phyloP scores from a whole-genome alignment of 2,329 filamentous ascomycete genomes.

The Celoporthe dispersa region DNA sequence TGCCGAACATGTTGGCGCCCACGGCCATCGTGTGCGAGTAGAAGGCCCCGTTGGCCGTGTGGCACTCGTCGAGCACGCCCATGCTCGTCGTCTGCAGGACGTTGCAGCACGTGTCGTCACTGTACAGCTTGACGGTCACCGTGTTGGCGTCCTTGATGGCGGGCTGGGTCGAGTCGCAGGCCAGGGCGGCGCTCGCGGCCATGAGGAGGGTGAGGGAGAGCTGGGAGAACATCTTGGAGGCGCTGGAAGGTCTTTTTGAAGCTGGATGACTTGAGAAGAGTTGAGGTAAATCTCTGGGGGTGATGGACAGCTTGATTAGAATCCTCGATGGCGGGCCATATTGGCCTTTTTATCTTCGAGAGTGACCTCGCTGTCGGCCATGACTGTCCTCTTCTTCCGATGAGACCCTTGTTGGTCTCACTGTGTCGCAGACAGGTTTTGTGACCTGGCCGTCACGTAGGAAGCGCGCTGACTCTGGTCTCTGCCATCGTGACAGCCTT shows the following conservation, averaged over 20 bases:
- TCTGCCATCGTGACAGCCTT: not conserved
- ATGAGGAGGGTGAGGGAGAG: not conserved
- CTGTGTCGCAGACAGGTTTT: not conserved
- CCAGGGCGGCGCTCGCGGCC: not conserved
- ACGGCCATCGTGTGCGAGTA: not conserved
- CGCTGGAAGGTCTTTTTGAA: not conserved
- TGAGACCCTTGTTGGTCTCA: not conserved
- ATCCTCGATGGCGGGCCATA: not conserved
- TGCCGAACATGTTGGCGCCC: slow-evolving; percentile 1
- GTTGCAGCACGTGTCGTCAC: slow-evolving; percentile 3
- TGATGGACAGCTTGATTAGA: not conserved
- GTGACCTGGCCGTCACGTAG: not conserved
- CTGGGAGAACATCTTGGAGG: not conserved
- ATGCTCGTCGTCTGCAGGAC: not conserved
- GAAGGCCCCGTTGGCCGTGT: slow-evolving; percentile 1
- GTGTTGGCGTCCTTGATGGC: not conserved
- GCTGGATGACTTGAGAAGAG: not conserved
- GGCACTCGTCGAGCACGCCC: not conserved
- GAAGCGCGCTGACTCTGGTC: not conserved
- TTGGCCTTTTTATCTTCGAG: not conserved
- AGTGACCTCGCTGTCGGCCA: not conserved
- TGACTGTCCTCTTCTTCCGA: not conserved
- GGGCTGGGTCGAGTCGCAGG: not conserved
- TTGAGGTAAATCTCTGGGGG: not conserved
- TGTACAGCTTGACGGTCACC: slow-evolving; percentile 6